Evolutionary conservation across 2,329 filamentous ascomycete species (phyloP).

Genomic region (Alternaria longipes): DNA sequence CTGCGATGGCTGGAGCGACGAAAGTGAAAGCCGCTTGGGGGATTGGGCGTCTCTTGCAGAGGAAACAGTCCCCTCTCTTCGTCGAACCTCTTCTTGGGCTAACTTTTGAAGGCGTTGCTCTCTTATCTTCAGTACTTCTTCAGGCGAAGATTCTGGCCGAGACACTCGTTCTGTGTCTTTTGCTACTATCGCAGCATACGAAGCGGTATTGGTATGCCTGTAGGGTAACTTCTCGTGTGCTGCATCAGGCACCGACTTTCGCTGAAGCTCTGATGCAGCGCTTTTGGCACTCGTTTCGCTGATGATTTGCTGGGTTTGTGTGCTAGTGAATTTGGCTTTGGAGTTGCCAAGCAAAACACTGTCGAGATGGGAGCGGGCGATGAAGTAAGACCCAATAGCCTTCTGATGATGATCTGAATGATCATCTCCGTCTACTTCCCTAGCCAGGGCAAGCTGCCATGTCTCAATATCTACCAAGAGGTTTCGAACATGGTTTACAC

Average conservation of each 20-base stretch:
- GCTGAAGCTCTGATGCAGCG: not conserved
- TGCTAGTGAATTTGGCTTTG: not conserved
- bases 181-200: too few species aligned
- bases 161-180: too few species aligned
- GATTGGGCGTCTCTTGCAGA: too few species aligned
- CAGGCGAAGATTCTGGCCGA: too few species aligned
- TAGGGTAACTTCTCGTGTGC: not conserved
- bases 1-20: too few species aligned
- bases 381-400: conserved; percentile 39
- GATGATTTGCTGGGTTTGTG: not conserved
- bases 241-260: too few species aligned
- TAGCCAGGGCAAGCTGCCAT: conserved; percentile 43
- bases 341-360: conserved; percentile 20
- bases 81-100: too few species aligned
- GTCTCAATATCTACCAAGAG: conserved; percentile 35
- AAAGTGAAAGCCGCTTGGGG: too few species aligned
- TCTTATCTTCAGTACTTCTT: too few species aligned
- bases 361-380: conserved; percentile 26
- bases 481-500: conserved; percentile 34
- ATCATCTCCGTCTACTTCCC: conserved; percentile 52
- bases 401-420: conserved; percentile 38
- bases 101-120: too few species aligned
- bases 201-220: not conserved
- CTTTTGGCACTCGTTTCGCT: not conserved
- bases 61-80: too few species aligned